These are phyloP conservation scores for Cercophora samala DNA, from an alignment of 495 filamentous ascomycete species.

Conservation along the genomic window DNA sequence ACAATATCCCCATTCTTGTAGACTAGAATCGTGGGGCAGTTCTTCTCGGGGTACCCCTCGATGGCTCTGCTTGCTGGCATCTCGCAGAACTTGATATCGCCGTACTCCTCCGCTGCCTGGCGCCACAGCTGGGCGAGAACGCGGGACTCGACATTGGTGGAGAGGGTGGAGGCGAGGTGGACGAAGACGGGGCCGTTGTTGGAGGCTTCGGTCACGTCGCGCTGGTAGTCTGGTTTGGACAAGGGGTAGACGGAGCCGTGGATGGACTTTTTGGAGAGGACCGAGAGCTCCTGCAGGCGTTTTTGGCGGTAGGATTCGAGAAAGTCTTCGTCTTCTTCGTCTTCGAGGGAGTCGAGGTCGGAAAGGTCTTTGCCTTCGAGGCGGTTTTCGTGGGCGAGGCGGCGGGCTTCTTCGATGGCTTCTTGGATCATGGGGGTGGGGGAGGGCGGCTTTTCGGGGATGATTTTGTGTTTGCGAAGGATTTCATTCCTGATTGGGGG, in stretches of 20 bases:
- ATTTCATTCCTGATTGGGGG: constrained; percentile 83
- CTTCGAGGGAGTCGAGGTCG: constrained; percentile 89
- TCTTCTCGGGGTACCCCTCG: constrained; percentile 90
- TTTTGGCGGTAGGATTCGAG: constrained; percentile 82
- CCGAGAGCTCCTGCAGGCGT: constrained; percentile 74
- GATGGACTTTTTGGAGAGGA: constrained; percentile 66
- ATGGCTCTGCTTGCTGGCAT: constrained; percentile 92
- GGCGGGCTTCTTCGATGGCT: constrained; percentile 77
- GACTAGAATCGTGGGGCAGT: constrained; percentile 89
- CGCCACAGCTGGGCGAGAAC: constrained; percentile 85
- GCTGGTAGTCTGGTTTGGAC: constrained; percentile 86
- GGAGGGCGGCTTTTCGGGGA: constrained; percentile 92
- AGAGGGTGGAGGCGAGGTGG: constrained; percentile 72
- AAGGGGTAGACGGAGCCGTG: constrained; percentile 90
- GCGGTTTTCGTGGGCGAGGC: constrained; percentile 80
- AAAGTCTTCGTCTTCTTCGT: constrained; percentile 87
- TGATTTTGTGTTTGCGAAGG: constrained; percentile 90
- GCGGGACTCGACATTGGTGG: constrained; percentile 78
- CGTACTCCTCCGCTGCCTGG: constrained; percentile 74
- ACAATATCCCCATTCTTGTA: constrained; percentile 90
- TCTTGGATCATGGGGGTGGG: constrained; percentile 94
- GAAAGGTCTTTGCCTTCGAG: constrained; percentile 91
- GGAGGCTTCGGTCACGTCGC: constrained; percentile 91
- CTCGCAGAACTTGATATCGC: constrained; percentile 96
- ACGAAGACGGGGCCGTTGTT: constrained; percentile 71